Base-by-base conservation (phyloP, 208 protist genomes). In the Acanthamoeba triangularis region DNA sequence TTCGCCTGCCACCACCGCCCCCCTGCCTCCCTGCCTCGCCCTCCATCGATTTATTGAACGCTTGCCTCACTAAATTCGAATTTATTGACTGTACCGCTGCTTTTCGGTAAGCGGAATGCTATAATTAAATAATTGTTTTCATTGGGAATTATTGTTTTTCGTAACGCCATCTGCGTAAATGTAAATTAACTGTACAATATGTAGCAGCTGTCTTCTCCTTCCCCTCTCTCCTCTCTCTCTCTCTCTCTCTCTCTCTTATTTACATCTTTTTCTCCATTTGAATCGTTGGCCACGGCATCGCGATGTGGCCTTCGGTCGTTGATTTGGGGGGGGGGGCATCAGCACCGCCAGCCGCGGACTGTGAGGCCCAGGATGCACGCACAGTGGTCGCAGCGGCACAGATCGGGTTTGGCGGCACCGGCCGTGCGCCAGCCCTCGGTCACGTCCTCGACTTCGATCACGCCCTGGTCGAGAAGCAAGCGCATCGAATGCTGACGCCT, bases 311-410 rank as follows among this genome's bases (percentile, higher is more conserved):
- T 23, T 30, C 28, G 61, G 4, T 52, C 49, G 49, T 52, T 11
- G 11, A 52, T 4, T 52, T 52, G 49, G 49, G 49, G 49, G 49
- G 49, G 49, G 49, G 49, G 37, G 69, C 69, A 49, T 49, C 18
- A 76, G 78, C 78, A 87, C 47, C 78, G 78, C 78, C 37, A 61
- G 49, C 28, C 78, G 78, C 49, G 37, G 28, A 87, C 78, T 4
- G 78, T 87, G n/a, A 87, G 78, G 49, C 78, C 78, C n/a, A 87
- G 78, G 37, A 87, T 87, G 78, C 78, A 87, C n/a, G 78, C 78
- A 20, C 78, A 87, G 78, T 87, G 78, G 78, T 30, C 49, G 49
- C 78, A 87, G 30, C 78, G 78, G 78, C 78, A 87, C 47, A 61
- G 37, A 23, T 87, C 78, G 47, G 78, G 25, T 10, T 41, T 28